Base-by-base conservation (phyloP, 2,329 filamentous ascomycete genomes). In the Trichoderma guizhouense region DNA sequence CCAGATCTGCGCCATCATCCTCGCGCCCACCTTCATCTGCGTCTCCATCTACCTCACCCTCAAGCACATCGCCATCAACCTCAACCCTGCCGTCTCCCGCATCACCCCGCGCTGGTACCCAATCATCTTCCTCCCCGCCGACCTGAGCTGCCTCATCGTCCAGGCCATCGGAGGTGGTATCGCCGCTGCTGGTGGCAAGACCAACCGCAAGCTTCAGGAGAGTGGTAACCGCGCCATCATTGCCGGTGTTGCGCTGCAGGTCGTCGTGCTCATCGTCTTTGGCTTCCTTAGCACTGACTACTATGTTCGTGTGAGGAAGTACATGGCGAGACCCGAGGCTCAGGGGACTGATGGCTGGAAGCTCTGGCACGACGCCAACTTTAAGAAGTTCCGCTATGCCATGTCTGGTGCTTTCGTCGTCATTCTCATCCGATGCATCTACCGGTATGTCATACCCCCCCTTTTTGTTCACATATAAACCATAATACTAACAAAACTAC, bases 21-120 rank as follows among this genome's bases (percentile, higher is more conserved):
- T 89, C 65, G 86, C 82, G n/a, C 87, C 87, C 3, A 88, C 89
- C 34, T 84, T 91, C 72, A 83, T 90, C 79, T 89, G 88, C 79
- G 87, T 89, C 74, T 86, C 84, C 76, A 86, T 91, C 79, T 91
- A 91, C 81, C 85, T 91, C 30, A 90, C 87, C 4, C 85, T 91
- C 72, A 89, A 90, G 79, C 88, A 90, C 82, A 79, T 88, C 74
- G 83, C 85, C 72, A 80, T 87, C 39, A 79, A 83, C 61, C 81
- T 88, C 73, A 83, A 82, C 79, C 84, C 87, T 9, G 57, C 75
- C 47, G 81, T 87, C 68, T 88, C 87, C n/a, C 84, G 86, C 74
- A 76, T 89, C 71, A 82, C 81, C 4, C 84, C 87, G 21, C 79
- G 78, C n/a, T 82, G 83, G 75, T 89, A 88, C 78, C 87, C 88